Evolutionary conservation across 768 basidiomycete species (phyloP), one percentile per base, ranked within the genome.

Genomic region (Suillus subalutaceus): DNA sequence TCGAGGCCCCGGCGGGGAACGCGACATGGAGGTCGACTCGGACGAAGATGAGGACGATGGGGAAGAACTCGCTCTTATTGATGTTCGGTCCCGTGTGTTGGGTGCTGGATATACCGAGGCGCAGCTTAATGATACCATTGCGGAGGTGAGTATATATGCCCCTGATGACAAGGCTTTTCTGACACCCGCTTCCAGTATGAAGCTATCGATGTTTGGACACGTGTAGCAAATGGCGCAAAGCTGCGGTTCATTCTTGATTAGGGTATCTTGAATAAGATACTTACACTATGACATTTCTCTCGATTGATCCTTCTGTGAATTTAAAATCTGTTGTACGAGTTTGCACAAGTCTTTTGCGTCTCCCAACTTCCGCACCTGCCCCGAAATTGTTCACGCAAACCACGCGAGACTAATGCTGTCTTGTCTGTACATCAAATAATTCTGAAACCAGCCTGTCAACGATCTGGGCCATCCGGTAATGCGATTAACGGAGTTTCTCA

Each of bases 71-170:
- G 86, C 88, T 9, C 88, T 99, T 84, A 85, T 93, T 50, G 95
- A 99, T 69, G 87, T 99, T 65, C 87, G 96, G 40, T 88, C 90
- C 57, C 87, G 96, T 46, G 90, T 98, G 13, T 79, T 96, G 65
- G 89, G 88, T 56, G 89, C 88, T 69, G 96, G 96, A 20, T 97
- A 91, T 79, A 98, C 94, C 16, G 97, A 99, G 75, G 88, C 85
- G 2, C 92, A 95, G 77, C 84, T 99, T 16, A 93, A 91, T 83
- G 90, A 93, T 67, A 93, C 94, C 1, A 90, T 98, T 61, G 72
- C 83, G 20, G 84, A 91, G 82, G 96, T 96, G 73, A 76, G 88
- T 74, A 35, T 66, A 16, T 30, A 26, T 67, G 63, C 63, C 61
- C 57, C 57, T 37, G 37, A 18, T 23, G 38, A 18, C 15, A 18